Base-by-base conservation (phyloP, 345 rosid species). In the Rhizophora mangle region DNA sequence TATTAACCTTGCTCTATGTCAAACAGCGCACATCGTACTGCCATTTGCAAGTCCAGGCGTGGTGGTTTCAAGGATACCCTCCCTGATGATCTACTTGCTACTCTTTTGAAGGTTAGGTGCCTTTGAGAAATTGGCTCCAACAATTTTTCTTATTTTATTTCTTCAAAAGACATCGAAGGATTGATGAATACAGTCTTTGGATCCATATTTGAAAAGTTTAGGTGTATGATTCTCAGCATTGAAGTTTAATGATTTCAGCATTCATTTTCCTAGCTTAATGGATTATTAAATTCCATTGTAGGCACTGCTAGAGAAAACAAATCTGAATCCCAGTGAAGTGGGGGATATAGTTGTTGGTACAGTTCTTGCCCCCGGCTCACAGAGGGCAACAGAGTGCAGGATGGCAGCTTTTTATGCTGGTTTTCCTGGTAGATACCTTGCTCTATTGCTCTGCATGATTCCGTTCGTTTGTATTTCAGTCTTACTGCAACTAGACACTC, bases 321-420 rank as follows among this genome's bases (percentile, higher is more conserved):
- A 87, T 36, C 69, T 89, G 83, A 81, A 88, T 74, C 97, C 99
- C 8, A 76, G 82, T 68, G 97, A 94, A 77, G 88, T 94, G 10
- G 97, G 91, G 54, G 98, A 94, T 79, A 91, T 95, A 54, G 89
- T 95, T 54, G 96, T 95, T 22, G 97, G 99, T 54, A 91, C 98
- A 0, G 98, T 94, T 62, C 65, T 89, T 72, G 92, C 96, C 8
- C 95, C 96, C 0, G 96, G 96, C 37, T 91, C 98, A 56, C 80
- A 71, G 64, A 81, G 98, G 78, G 98, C 87, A 51, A 86, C 73
- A 31, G 96, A 94, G 70, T 91, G 97, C 75, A 84, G 96, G 79
- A 89, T 91, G 79, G 98, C 96, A n/a, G 93, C 96, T 36, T 91
- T 88, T 72, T 94, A 87, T 73, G 98, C 97, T 39, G 97, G 98